Conservation (phyloP, 179 eudicot genomes). For the Beta corolliflora region DNA sequence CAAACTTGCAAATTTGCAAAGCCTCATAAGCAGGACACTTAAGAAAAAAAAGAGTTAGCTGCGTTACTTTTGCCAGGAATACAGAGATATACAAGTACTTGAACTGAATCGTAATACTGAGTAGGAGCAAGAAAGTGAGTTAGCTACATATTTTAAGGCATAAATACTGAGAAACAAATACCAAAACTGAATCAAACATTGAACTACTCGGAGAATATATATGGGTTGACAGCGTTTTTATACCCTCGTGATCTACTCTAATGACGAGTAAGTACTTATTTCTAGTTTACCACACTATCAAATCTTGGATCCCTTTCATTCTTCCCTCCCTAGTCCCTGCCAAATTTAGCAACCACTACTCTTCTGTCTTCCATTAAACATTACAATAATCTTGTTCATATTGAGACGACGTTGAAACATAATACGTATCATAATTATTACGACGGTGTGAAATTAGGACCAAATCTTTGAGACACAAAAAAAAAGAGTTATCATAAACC, state of each 20-base stretch:
- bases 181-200: not conserved
- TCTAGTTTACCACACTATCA: not conserved
- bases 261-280: not conserved
- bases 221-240: conserved; percentile 14
- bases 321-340: not conserved
- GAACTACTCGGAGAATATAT: not conserved
- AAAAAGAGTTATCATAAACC: too few relatives aligned
- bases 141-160: not conserved
- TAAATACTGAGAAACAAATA: not conserved
- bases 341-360: not conserved
- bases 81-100: not conserved
- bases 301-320: conserved; percentile 3
- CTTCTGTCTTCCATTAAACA: not conserved
- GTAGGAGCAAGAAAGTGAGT: not conserved
- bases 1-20: not conserved
- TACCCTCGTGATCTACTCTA: not conserved
- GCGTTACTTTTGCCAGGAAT: not conserved
- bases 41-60: not conserved
- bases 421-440: too few relatives aligned
- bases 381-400: not conserved
- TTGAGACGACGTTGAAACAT: not conserved
- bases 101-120: not conserved
- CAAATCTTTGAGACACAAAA: too few relatives aligned
- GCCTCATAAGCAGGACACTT: not conserved
- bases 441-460: too few relatives aligned